A percentile compares a stretch with the other conserved stretches of the same genome.
These are phyloP conservation scores for Suhomyces vadensis DNA, from an alignment of 805 yeast species.

Conservation along the genomic window DNA sequence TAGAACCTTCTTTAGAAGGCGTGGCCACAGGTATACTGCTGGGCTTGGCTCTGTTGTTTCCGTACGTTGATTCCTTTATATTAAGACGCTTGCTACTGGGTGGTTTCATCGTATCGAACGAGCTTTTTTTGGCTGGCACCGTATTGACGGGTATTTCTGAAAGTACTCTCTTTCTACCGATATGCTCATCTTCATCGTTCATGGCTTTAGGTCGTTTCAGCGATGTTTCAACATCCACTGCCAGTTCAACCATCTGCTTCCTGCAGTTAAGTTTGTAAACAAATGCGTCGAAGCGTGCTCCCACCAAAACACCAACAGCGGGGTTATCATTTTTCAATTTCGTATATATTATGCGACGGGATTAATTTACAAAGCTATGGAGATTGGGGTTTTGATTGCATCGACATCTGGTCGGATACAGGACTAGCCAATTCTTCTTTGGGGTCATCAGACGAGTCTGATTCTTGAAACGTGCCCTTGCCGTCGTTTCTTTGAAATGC, in stretches of 20 bases:
- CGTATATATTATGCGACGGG: too few relatives aligned
- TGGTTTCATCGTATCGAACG: background rate
- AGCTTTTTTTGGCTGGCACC: background rate
- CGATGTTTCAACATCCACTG: background rate
- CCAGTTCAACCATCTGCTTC: background rate
- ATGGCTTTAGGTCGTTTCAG: background rate
- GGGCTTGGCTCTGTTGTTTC: slow-evolving; percentile 9
- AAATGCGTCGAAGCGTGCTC: background rate
- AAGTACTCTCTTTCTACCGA: slow-evolving; percentile 1
- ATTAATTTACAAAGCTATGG: background rate
- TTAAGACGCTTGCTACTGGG: slow-evolving; percentile 8
- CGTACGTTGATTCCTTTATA: slow-evolving; percentile 7
- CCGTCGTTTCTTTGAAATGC: slow-evolving; percentile 9
- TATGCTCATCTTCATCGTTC: background rate
- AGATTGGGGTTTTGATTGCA: background rate
- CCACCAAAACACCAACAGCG: background rate
- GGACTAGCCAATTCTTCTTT: background rate
- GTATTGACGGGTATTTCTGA: slow-evolving; percentile 4
- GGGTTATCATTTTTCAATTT: too few relatives aligned
- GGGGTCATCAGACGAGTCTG: background rate
- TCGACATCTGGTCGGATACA: background rate
- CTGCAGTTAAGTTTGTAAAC: background rate
- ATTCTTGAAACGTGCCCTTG: slow-evolving; percentile 9
- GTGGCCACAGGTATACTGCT: slow-evolving; percentile 5
- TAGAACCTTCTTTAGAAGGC: background rate